Evolutionary conservation across 306 rosid genomes (phyloP).

Genomic region (Malus sieversii): DNA sequence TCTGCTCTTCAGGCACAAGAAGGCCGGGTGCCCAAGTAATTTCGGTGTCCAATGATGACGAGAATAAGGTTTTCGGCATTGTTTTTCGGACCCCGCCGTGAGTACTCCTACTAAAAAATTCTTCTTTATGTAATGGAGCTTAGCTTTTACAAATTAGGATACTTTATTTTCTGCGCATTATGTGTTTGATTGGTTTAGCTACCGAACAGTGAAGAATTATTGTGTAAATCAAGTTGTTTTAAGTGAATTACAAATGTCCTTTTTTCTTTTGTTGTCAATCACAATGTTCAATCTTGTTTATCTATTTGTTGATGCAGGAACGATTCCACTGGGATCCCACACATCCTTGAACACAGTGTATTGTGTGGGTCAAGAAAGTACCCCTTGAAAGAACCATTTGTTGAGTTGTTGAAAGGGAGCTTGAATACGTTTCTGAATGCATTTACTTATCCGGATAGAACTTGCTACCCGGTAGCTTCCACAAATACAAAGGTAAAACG

Average conservation of each 20-base stretch:
- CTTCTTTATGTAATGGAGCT: background rate
- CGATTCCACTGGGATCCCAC: conserved; percentile 96
- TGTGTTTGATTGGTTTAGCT: background rate
- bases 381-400: conserved; percentile 92
- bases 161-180: background rate
- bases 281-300: background rate
- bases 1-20: conserved; percentile 62
- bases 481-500: conserved; percentile 69
- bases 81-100: conserved; percentile 97
- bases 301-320: conserved; percentile 39
- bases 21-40: conserved; percentile 88
- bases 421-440: conserved; percentile 89
- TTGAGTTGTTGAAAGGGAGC: conserved; percentile 89
- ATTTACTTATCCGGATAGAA: conserved; percentile 94
- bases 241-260: background rate
- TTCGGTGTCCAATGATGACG: conserved; percentile 82
- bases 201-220: background rate
- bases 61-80: conserved; percentile 93
- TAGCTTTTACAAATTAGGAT: background rate
- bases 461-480: conserved; percentile 96
- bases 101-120: conserved; percentile 8
- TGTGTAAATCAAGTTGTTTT: background rate
- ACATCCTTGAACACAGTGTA: conserved; percentile 95
- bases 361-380: conserved; percentile 92
- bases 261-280: background rate